These are phyloP conservation scores for Tuber umbilicatum DNA, from an alignment of 495 filamentous ascomycete genomes.

Conservation along the genomic window DNA sequence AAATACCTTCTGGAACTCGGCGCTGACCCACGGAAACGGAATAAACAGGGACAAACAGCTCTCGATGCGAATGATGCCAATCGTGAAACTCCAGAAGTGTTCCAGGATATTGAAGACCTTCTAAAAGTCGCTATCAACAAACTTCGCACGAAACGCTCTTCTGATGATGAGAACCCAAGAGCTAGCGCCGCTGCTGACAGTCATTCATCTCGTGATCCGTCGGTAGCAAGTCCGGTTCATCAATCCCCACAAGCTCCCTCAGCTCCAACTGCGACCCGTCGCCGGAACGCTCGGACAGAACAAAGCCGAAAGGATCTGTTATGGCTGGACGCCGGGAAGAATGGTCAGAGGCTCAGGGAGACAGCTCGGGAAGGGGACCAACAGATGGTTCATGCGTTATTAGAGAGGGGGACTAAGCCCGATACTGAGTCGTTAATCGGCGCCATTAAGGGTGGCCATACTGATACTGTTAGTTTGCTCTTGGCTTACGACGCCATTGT, in stretches of 20 bases:
- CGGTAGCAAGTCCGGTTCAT: slow-evolving; percentile 59
- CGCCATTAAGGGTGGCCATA: slow-evolving; percentile 87
- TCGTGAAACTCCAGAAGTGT: slow-evolving; percentile 32
- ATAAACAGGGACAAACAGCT: slow-evolving; percentile 79
- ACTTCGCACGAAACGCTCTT: slow-evolving; percentile 36
- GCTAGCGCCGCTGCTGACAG: slow-evolving; percentile 48
- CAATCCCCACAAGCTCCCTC: slow-evolving; percentile 48
- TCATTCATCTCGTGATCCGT: slow-evolving; percentile 59
- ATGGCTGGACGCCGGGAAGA: slow-evolving; percentile 52
- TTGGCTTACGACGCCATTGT: slow-evolving; percentile 77
- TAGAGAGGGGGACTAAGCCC: slow-evolving; percentile 38
- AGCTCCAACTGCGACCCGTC: slow-evolving; percentile 43
- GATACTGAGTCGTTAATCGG: slow-evolving; percentile 81
- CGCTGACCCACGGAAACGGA: slow-evolving; percentile 80
- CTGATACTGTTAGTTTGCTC: slow-evolving; percentile 74
- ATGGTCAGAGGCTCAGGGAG: slow-evolving; percentile 65
- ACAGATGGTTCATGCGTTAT: slow-evolving; percentile 40
- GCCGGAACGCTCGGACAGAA: slow-evolving; percentile 55
- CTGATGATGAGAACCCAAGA: slow-evolving; percentile 51
- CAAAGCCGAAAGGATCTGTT: slow-evolving; percentile 56
- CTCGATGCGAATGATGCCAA: slow-evolving; percentile 70
- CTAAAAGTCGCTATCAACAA: slow-evolving; percentile 47
- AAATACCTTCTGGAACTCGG: slow-evolving; percentile 74
- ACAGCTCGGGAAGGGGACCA: slow-evolving; percentile 79
- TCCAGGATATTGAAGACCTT: slow-evolving; percentile 53